A percentile compares a stretch with the other conserved stretches of the same genome.
phyloP scores from a whole-genome alignment of 1,139 yeast species.

The Petasospora rhodanensis region DNA sequence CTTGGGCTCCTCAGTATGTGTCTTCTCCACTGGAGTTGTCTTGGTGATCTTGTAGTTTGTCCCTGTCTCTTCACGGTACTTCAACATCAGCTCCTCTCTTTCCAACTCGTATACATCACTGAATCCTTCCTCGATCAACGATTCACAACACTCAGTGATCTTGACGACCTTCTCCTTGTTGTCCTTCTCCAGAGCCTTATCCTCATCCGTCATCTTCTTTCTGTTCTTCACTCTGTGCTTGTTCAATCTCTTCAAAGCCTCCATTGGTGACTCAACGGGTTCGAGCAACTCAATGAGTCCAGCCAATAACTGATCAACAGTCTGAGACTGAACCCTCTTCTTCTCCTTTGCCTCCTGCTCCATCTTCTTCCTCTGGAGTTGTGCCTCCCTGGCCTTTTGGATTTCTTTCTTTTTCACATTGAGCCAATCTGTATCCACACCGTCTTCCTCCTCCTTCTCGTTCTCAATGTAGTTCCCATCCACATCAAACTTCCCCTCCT shows the following conservation, averaged over 20 bases:
- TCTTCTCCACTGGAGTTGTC: slow-evolving; percentile 21
- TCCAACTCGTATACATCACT: slow-evolving; percentile 48
- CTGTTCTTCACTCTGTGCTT: slow-evolving; percentile 25
- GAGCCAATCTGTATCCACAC: slow-evolving; percentile 45
- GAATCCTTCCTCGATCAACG: slow-evolving; percentile 38
- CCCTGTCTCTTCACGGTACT: slow-evolving; percentile 49
- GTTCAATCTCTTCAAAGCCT: slow-evolving; percentile 48
- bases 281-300: slow-evolving; percentile 42
- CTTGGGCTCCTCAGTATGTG: slow-evolving; percentile 22
- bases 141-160: slow-evolving; percentile 50
- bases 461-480: slow-evolving; percentile 42
- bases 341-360: slow-evolving; percentile 16
- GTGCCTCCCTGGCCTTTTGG: slow-evolving; percentile 40
- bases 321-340: slow-evolving; percentile 8
- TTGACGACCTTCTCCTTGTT: slow-evolving; percentile 31
- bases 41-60: slow-evolving; percentile 11
- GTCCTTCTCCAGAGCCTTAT: slow-evolving; percentile 18
- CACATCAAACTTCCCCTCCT: slow-evolving; percentile 51
- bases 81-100: slow-evolving; percentile 56
- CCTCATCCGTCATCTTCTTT: slow-evolving; percentile 19
- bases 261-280: slow-evolving; percentile 63
- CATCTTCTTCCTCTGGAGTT: slow-evolving; percentile 36
- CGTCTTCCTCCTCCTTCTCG: slow-evolving; percentile 30
- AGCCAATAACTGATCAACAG: slow-evolving; percentile 30
- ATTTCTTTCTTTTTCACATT: slow-evolving; percentile 46